These are phyloP conservation scores for Lactarius psammicola DNA, from an alignment of 768 basidiomycete genomes.

Conservation along the genomic window DNA sequence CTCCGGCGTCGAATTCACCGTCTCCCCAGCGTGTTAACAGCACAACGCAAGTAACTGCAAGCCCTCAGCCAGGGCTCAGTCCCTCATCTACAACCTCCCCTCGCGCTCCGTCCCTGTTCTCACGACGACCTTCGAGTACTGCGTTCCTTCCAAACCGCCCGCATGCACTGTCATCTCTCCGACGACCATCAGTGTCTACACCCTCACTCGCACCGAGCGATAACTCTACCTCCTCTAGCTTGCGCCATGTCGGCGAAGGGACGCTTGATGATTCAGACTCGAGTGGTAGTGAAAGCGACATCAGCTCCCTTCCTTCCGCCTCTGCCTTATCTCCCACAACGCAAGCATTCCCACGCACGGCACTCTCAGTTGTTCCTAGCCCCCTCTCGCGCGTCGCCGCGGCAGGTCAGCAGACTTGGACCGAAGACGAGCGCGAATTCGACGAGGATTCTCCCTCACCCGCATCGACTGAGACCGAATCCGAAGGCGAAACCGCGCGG, in stretches of 20 bases:
- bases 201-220: constrained; percentile 39
- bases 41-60: constrained; percentile 14
- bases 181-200: constrained; percentile 45
- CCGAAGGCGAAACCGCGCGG: constrained; percentile 32
- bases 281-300: constrained; percentile 38
- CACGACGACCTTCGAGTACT: constrained; percentile 26
- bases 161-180: constrained; percentile 36
- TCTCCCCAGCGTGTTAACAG: constrained; percentile 24
- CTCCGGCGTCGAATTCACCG: constrained; percentile 24
- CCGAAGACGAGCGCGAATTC: constrained; percentile 49
- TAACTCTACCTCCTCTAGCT: constrained; percentile 40
- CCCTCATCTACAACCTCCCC: constrained; percentile 21
- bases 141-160: constrained; percentile 28
- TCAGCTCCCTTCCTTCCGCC: constrained; percentile 19
- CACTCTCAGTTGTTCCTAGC: constrained; percentile 48
- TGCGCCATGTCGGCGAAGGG: constrained; percentile 71
- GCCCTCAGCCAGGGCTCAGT: constrained; percentile 22
- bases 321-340: constrained; percentile 39
- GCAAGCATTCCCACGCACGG: constrained; percentile 30
- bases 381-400: constrained; percentile 57
- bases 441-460: constrained; percentile 56
- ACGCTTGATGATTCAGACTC: constrained; percentile 79
- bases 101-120: constrained; percentile 22
- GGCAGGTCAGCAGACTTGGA: constrained; percentile 52
- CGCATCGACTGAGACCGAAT: constrained; percentile 63